Evolutionary conservation across 2,329 filamentous ascomycete species (phyloP), one percentile per base, ranked within the genome.

Genomic region (Chalara sp.): DNA sequence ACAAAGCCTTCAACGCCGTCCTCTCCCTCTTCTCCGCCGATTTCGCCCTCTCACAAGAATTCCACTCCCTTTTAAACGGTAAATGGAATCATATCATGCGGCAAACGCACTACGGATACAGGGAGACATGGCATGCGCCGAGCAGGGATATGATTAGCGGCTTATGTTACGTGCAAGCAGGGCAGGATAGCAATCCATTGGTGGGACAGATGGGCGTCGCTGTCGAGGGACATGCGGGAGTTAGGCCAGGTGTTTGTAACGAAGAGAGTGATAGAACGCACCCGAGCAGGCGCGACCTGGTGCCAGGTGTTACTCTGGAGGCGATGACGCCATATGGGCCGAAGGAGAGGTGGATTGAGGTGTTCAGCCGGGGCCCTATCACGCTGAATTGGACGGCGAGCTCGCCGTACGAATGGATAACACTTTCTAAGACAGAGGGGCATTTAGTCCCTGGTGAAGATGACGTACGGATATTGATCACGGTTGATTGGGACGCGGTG

Each of bases 111-210:
- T 65, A 78, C 21, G 75, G 75, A n/a, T 78, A 74, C 41, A 53
- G 44, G 56, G 70, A 77, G 30, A 72, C 72, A 61, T 79, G 82
- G 82, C 83, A 87, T 64, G 83, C 86, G 62, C 81, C 84, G 3
- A 86, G 85, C 81, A 72, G 81, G 41, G 83, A 87, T 62, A 75
- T 76, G 0, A 74, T 84, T 1, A 81, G 83, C 0, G 74, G 77
- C 12, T 72, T 85, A 57, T 68, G 73, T 10, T 83, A 80, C 58
- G 77, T 83, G 1, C 78, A 82, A 60, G 72, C 71, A 3, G 66
- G 70, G 2, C 77, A 83, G 46, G 71, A 73, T 21, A 75, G 76
- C 4, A 71, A 69, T 33, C 64, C 53, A 32, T 68, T 78, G 29
- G 67, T 68, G 0, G 76, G 76, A 6, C 68, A 75, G 32, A 67